Conservation (phyloP, 805 yeast genomes). For the Candida ortonii region DNA sequence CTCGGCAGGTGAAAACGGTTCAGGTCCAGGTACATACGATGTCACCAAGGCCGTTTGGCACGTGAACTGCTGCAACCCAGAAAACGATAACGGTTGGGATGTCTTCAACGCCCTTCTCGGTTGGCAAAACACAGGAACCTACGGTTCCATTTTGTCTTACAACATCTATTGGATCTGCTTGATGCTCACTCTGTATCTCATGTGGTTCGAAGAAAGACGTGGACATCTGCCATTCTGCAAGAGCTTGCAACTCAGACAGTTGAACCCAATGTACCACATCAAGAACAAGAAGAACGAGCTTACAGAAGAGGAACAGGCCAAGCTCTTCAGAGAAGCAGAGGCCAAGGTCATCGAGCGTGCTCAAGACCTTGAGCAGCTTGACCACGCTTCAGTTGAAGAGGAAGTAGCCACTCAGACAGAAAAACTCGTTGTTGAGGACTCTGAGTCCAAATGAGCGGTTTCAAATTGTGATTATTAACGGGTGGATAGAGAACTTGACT, state of each 20-base stretch:
- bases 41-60: constrained; percentile 83
- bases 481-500: too few relatives aligned
- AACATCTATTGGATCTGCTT: constrained; percentile 82
- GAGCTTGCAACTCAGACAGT: constrained; percentile 42
- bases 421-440: constrained; percentile 3
- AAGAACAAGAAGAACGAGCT: constrained; percentile 63
- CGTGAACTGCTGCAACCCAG: constrained; percentile 96
- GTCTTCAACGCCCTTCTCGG: constrained; percentile 91
- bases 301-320: constrained; percentile 49
- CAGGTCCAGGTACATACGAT: constrained; percentile 94
- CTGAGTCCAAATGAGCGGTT: constrained; percentile 2
- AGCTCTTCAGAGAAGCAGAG: constrained; percentile 47
- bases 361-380: constrained; percentile 1
- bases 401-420: constrained; percentile 4
- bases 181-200: constrained; percentile 50
- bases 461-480: too few relatives aligned
- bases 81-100: constrained; percentile 92
- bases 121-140: constrained; percentile 96
- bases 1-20: constrained; percentile 89
- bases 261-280: constrained; percentile 73
- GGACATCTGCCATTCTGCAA: constrained; percentile 78
- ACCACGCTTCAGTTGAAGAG: neutral
- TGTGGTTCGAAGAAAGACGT: constrained; percentile 79
- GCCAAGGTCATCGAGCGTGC: constrained; percentile 24
- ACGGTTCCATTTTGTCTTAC: constrained; percentile 87